Base-by-base conservation (phyloP, 192 early-diverging fungal genomes). In the Coemansia aciculifera region DNA sequence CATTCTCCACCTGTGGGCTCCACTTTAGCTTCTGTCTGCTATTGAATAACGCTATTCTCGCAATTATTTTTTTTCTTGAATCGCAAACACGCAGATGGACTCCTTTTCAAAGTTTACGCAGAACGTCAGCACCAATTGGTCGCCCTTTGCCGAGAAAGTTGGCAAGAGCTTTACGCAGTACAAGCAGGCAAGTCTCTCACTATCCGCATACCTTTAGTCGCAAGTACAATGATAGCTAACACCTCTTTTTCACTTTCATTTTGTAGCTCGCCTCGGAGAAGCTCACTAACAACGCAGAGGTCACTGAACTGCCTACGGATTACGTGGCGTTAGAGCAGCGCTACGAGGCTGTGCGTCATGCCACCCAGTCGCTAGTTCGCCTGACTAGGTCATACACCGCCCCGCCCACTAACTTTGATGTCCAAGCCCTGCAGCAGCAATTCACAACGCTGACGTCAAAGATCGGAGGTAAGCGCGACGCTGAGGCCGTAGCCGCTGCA, bases 291-390 rank as follows among this genome's bases (percentile, higher is more conserved):
- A 85, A 85, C 12, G 86, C 87, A 23, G 93, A 96, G 63, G 86
- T 95, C 32, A 99, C 97, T 34, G 93, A 94, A 63, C 89, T 99
- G 31, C 97, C 97, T 38, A 86, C 86, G 62, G 96, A 99, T 70
- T 99, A 98, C 79, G 85, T 93, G 62, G 88, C 91, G 60, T 85
- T 99, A 49, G 97, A 98, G 71, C 87, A 87, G 86, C 64, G 68
- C 32, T 77, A 66, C 42, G 71, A 75, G n/a, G 62, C 77, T 0
- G 70, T 77, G 13, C 67, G 71, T 23, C 73, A 71, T 3, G 31
- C 69, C 3, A 24, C 49, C 64, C 86, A 79, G 49, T 76, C 84
- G 63, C 83, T 99, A 12, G 77, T 92, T n/a, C 87, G 87, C 44
- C 84, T 95, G 34, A 85, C 90, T 24, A 90, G 88, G 49, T 86